Percentiles rank a stretch among this genome's conserved stretches.
phyloP scores from a whole-genome alignment of 2,329 filamentous ascomycete genomes.

The Xylariaceae sp. region DNA sequence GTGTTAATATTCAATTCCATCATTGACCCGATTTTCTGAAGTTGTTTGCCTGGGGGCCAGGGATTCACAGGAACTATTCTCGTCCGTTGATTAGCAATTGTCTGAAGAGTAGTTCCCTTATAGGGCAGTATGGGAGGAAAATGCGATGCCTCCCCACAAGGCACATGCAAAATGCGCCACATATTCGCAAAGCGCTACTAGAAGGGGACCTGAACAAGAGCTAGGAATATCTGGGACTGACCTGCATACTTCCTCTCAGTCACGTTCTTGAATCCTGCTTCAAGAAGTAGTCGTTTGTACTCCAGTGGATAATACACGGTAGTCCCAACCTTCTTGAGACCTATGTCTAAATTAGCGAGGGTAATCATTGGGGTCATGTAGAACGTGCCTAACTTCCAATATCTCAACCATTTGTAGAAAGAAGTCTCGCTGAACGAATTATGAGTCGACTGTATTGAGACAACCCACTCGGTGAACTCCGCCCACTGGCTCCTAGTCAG shows the following conservation, averaged over 20 bases:
- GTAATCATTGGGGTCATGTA: not conserved
- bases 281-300: conserved; percentile 33
- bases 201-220: not conserved
- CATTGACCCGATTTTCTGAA: conserved; percentile 40
- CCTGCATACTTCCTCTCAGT: conserved; percentile 31
- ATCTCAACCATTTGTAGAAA: conserved; percentile 41
- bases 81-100: conserved; percentile 7
- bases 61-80: conserved; percentile 38
- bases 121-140: not conserved
- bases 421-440: conserved; percentile 40
- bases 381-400: conserved; percentile 33
- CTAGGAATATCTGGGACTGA: conserved; percentile 8
- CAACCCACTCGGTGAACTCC: conserved; percentile 47
- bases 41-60: conserved; percentile 41
- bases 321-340: conserved; percentile 38
- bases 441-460: conserved; percentile 42
- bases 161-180: not conserved
- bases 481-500: conserved; percentile 33
- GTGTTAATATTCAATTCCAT: conserved; percentile 39
- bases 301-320: conserved; percentile 39
- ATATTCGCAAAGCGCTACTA: not conserved
- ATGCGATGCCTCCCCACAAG: not conserved
- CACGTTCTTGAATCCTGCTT: conserved; percentile 29
- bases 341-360: conserved; percentile 22
- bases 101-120: not conserved